These are phyloP conservation scores for Aspergillus uvarum DNA, from an alignment of 2,329 filamentous ascomycete genomes.

Conservation along the genomic window DNA sequence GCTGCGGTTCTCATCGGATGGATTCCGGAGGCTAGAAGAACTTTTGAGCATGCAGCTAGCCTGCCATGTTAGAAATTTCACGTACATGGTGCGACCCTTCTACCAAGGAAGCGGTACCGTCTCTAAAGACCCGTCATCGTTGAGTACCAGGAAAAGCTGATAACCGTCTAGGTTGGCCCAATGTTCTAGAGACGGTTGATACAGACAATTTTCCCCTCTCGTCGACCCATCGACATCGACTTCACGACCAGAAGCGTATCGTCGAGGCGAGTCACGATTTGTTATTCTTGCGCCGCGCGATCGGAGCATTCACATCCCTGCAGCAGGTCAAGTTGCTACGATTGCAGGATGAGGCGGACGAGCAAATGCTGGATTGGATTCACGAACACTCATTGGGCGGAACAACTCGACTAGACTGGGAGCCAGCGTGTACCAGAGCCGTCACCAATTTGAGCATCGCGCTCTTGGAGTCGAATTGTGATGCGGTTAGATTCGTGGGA, in stretches of 20 bases:
- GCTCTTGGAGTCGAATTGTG: conserved; percentile 56
- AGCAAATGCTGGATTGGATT: conserved; percentile 54
- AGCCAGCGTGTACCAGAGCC: conserved; percentile 61
- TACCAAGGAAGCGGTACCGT: conserved; percentile 41
- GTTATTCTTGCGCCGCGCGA: conserved; percentile 53
- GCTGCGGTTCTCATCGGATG: conserved; percentile 37
- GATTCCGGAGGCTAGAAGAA: conserved; percentile 36
- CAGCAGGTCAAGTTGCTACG: conserved; percentile 66
- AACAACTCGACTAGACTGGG: conserved; percentile 59
- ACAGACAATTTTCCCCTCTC: conserved; percentile 22
- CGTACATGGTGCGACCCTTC: conserved; percentile 44
- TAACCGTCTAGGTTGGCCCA: conserved; percentile 30
- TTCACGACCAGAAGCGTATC: conserved; percentile 46
- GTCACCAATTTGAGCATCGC: conserved; percentile 59
- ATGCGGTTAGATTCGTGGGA: conserved; percentile 60
- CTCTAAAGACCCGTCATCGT: conserved; percentile 14
- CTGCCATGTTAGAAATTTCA: conserved; percentile 39
- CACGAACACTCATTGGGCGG: conserved; percentile 47
- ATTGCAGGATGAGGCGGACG: conserved; percentile 60
- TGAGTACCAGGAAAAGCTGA: conserved; percentile 22
- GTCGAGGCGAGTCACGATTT: conserved; percentile 53
- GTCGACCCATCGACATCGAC: conserved; percentile 31
- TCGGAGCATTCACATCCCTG: conserved; percentile 59
- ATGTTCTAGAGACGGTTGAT: conserved; percentile 23
- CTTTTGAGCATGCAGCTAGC: conserved; percentile 39